Percentiles rank a stretch among this genome's conserved stretches.
Conservation (phyloP, 2,329 filamentous ascomycete species). For the Decorospora gaudefroyi region DNA sequence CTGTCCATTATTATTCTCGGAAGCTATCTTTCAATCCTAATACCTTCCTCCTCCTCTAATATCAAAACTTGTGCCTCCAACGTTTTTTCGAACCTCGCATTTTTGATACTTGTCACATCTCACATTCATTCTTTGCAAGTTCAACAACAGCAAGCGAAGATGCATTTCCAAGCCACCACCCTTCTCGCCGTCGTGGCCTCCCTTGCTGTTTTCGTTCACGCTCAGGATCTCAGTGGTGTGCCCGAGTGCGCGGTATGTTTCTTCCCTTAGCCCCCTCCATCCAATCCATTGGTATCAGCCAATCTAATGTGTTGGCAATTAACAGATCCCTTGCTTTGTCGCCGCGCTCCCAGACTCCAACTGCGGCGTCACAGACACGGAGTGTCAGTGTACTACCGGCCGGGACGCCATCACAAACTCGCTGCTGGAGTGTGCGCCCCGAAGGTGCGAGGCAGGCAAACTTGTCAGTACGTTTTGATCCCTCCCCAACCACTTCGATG, state of each 20-base stretch:
- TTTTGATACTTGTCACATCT: neutral
- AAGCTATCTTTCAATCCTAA: too few species aligned
- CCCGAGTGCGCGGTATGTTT: constrained; percentile 45
- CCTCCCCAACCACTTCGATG: too few species aligned
- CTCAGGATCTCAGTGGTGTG: constrained; percentile 35
- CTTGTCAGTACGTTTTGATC: constrained; percentile 44
- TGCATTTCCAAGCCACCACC: constrained; percentile 39
- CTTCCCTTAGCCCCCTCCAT: neutral
- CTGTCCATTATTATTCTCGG: too few species aligned
- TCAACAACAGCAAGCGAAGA: constrained; percentile 17
- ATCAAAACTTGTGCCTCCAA: too few species aligned
- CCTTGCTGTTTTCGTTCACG: constrained; percentile 32
- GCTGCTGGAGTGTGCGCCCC: constrained; percentile 50
- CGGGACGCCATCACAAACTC: constrained; percentile 41
- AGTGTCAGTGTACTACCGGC: constrained; percentile 58
- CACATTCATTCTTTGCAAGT: constrained; percentile 1
- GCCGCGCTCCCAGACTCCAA: constrained; percentile 54
- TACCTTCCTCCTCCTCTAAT: too few species aligned
- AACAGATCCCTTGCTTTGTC: constrained; percentile 54
- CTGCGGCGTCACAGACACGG: constrained; percentile 54
- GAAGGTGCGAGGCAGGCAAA: constrained; percentile 46
- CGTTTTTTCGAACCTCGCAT: too few species aligned
- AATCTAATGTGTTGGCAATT: neutral
- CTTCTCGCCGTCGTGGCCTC: constrained; percentile 34
- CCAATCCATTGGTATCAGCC: neutral